Percentiles rank a stretch among this genome's conserved stretches.
phyloP scores from a whole-genome alignment of 257 asterid species.

The Nicotiana noctiflora region DNA sequence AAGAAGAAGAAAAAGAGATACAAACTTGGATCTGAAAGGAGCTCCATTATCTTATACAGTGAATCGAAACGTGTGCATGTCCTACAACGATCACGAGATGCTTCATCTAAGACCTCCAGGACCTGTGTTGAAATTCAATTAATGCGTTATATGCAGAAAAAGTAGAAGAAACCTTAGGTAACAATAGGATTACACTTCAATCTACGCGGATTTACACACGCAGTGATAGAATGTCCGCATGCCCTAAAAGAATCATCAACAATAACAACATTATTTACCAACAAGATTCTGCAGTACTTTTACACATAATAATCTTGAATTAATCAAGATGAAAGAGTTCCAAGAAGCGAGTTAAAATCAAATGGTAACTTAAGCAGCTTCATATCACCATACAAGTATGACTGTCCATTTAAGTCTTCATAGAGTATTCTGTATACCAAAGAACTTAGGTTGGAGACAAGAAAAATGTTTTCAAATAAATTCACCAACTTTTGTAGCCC shows the following conservation, averaged over 20 bases:
- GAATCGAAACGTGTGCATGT: conserved; percentile 59
- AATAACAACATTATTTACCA: not conserved
- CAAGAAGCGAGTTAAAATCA: not conserved
- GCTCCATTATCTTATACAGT: conserved; percentile 54
- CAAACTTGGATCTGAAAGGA: conserved; percentile 56
- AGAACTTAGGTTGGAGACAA: not conserved
- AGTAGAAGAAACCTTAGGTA: not conserved
- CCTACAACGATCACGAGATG: conserved; percentile 28
- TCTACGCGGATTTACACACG: not conserved
- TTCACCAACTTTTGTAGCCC: not conserved
- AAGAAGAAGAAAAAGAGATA: not conserved
- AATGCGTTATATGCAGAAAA: not conserved
- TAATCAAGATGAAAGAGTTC: not conserved
- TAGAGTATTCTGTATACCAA: not conserved
- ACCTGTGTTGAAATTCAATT: conserved; percentile 28
- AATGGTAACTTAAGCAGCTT: not conserved
- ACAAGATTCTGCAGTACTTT: not conserved
- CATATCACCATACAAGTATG: not conserved
- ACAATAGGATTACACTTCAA: not conserved
- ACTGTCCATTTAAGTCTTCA: not conserved
- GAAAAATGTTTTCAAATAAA: not conserved
- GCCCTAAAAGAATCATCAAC: not conserved
- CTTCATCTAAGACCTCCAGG: conserved; percentile 31
- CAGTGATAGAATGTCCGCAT: not conserved
- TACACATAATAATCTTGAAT: not conserved